phyloP scores from a whole-genome alignment of 192 early-diverging fungal species.

The Haplosporangium gracile region DNA sequence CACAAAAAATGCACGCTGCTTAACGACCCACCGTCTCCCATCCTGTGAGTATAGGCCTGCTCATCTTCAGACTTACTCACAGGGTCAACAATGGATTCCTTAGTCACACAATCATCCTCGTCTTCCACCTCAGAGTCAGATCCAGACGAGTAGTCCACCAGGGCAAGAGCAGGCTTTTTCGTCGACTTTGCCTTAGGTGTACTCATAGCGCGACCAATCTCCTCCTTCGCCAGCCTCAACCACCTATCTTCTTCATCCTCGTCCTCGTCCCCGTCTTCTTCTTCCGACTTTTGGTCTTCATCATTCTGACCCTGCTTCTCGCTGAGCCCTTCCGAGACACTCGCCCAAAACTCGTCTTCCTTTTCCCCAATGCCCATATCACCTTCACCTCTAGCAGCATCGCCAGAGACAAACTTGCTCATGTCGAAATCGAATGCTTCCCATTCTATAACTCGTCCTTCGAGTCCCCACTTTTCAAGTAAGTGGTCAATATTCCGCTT shows the following conservation, averaged over 20 bases:
- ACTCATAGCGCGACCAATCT: slow-evolving; percentile 1
- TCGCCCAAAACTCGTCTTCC: not conserved
- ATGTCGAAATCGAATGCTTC: slow-evolving; percentile 58
- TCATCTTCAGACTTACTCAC: not conserved
- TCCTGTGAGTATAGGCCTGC: not conserved
- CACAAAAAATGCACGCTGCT: slow-evolving; percentile 42
- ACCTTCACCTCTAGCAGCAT: not conserved
- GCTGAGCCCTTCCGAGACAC: not conserved
- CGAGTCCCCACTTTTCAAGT: slow-evolving; percentile 71
- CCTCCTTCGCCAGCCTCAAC: slow-evolving; percentile 8
- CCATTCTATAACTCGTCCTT: slow-evolving; percentile 54
- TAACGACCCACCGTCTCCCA: slow-evolving; percentile 39
- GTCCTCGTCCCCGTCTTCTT: not conserved
- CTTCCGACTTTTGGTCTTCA: not conserved
- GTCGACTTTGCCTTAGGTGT: too few relatives aligned
- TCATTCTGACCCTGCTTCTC: not conserved
- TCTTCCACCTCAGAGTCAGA: slow-evolving; percentile 25
- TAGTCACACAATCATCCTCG: too few relatives aligned
- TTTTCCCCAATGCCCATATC: not conserved
- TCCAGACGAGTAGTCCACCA: slow-evolving; percentile 43
- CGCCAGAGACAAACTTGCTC: slow-evolving; percentile 28
- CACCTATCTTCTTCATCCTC: slow-evolving; percentile 9
- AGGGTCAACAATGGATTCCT: not conserved
- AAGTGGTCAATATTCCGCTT: slow-evolving; percentile 73
- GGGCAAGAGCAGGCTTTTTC: not conserved